These are phyloP conservation scores for Aspergillus sp. DNA, from an alignment of 2,329 filamentous ascomycete genomes.

Conservation along the genomic window DNA sequence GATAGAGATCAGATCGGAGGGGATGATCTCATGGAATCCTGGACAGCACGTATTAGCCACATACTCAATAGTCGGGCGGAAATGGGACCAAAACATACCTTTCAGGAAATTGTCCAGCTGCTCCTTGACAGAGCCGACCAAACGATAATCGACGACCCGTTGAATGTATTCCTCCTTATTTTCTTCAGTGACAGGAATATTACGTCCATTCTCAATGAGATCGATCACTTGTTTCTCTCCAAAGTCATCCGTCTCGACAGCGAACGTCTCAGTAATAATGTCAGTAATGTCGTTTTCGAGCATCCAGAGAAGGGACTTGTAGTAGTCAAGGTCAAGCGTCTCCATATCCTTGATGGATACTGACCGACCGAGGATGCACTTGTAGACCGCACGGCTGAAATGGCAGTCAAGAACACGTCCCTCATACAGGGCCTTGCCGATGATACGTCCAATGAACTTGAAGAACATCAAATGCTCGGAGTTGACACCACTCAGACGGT, in stretches of 20 bases:
- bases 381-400: conserved; percentile 98
- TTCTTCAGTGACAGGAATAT: conserved; percentile 92
- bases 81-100: conserved; percentile 53
- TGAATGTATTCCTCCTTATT: conserved; percentile 99
- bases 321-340: conserved; percentile 96
- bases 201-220: conserved; percentile 80
- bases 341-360: conserved; percentile 99
- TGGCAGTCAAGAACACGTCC: conserved; percentile 95
- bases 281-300: conserved; percentile 98
- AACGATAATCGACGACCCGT: conserved; percentile 88
- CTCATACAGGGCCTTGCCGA: conserved; percentile 97
- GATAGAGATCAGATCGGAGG: conserved; percentile 88
- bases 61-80: not conserved
- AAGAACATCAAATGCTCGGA: conserved; percentile 96
- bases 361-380: conserved; percentile 89
- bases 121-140: conserved; percentile 87
- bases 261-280: conserved; percentile 95
- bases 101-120: conserved; percentile 92
- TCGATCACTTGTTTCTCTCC: conserved; percentile 86
- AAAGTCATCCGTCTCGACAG: conserved; percentile 90
- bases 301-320: conserved; percentile 99
- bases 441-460: conserved; percentile 98
- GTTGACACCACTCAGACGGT: conserved; percentile 90
- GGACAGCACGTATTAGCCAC: conserved; percentile 32
- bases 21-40: conserved; percentile 98